These are phyloP conservation scores for Colletotrichum sojae DNA, from an alignment of 2,329 filamentous ascomycete genomes.

Conservation along the genomic window DNA sequence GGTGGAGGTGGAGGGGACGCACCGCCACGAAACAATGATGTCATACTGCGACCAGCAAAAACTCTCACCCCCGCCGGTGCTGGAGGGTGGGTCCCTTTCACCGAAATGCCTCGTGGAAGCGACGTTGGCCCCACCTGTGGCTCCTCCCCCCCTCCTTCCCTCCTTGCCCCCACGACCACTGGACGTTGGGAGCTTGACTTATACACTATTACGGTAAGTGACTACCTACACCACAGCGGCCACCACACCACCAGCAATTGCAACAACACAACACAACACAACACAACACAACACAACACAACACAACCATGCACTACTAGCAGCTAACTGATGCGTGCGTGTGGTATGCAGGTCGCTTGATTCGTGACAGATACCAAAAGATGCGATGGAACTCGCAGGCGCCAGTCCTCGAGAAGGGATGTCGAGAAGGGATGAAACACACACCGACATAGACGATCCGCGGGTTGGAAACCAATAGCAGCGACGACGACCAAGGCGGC, in stretches of 20 bases:
- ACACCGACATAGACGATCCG: slow-evolving; percentile 17
- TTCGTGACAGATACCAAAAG: neutral
- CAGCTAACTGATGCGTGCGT: neutral
- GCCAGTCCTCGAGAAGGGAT: slow-evolving; percentile 3
- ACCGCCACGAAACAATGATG: slow-evolving; percentile 38
- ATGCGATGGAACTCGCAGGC: neutral
- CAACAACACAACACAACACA: slow-evolving; percentile 8
- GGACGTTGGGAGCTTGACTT: neutral
- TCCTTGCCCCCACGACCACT: neutral
- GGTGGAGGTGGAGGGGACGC: slow-evolving; percentile 9
- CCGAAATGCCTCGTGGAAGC: slow-evolving; percentile 26
- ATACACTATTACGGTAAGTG: too few species aligned
- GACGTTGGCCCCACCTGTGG: slow-evolving; percentile 25
- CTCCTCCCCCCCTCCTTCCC: too few species aligned
- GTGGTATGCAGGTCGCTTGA: slow-evolving; percentile 19
- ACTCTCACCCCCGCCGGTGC: neutral
- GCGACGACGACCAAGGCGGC: slow-evolving; percentile 1
- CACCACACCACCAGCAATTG: neutral
- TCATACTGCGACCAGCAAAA: slow-evolving; percentile 28
- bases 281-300: slow-evolving; percentile 9
- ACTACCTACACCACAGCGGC: neutral
- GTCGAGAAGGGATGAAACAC: slow-evolving; percentile 28
- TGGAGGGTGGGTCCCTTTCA: slow-evolving; percentile 1
- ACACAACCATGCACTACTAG: neutral
- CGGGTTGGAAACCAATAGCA: slow-evolving; percentile 7